A percentile compares a stretch with the other conserved stretches of the same genome.
These are phyloP conservation scores for Pestalotiopsis sp. DNA, from an alignment of 2,329 filamentous ascomycete genomes.

Conservation along the genomic window DNA sequence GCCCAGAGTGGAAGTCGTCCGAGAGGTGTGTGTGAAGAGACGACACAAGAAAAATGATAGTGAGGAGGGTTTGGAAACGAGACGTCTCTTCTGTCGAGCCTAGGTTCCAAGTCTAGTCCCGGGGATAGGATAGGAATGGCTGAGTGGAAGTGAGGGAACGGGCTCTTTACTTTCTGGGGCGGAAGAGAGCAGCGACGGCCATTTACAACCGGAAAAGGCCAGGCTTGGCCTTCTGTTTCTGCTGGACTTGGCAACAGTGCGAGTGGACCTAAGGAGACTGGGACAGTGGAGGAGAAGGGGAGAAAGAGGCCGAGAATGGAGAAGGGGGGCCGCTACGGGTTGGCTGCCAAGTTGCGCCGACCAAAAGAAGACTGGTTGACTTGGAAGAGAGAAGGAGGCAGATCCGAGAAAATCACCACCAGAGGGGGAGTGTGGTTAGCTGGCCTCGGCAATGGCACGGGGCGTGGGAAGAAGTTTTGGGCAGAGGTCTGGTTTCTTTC, in stretches of 20 bases:
- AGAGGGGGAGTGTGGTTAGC: not conserved
- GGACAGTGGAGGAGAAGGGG: conserved; percentile 6
- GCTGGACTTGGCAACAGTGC: conserved; percentile 10
- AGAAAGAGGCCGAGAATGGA: conserved; percentile 19
- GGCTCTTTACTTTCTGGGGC: not conserved
- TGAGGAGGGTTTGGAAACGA: not conserved
- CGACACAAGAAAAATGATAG: not conserved
- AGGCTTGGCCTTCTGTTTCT: conserved; percentile 6
- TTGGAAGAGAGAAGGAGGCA: not conserved
- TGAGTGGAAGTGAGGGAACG: not conserved
- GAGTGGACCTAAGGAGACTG: conserved; percentile 5
- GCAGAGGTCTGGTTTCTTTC: too few species aligned
- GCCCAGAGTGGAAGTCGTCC: not conserved
- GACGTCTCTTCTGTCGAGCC: not conserved
- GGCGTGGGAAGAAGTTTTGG: too few species aligned
- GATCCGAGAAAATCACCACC: not conserved
- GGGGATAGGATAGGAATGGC: not conserved
- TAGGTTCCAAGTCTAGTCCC: not conserved
- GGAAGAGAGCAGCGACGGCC: not conserved
- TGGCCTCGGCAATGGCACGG: not conserved
- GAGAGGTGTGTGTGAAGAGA: not conserved
- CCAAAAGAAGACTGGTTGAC: not conserved
- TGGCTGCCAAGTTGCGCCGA: conserved; percentile 1
- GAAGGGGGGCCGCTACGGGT: conserved; percentile 12
- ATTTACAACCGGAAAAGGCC: not conserved